Evolutionary conservation across 805 yeast genomes (phyloP), one percentile per base, ranked within the genome.

Genomic region (Metschnikowia picachoensis): DNA sequence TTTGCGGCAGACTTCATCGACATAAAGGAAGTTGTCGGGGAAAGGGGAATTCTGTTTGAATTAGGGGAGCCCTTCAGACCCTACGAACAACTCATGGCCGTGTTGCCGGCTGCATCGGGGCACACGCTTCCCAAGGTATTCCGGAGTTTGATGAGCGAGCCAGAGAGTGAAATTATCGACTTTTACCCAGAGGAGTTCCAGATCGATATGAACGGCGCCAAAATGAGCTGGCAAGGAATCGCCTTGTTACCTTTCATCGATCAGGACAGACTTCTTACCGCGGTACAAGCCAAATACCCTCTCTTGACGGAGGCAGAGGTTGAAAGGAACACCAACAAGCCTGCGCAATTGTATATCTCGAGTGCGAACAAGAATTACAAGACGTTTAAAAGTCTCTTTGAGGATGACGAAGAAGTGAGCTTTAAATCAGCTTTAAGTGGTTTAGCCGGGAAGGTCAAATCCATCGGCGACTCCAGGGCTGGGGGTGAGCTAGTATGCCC

Each of bases 181-280:
- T 91, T 90, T 55, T 91, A 91, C 59, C 98, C 98, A 0, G 87
- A 80, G 47, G 84, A 87, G 30, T 91, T 91, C 66, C 79, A 83
- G 38, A 84, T 91, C 53, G 98, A 91, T 66, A 89, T 91, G 96
- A 90, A 91, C 61, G 98, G 98, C 28, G 87, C 88, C 55, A 89
- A 87, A 55, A 85, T 86, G 88, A 75, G 92, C 41, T 91, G 98
- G 98, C 95, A 89, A 62, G 97, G 96, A 44, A 85, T 91, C 58
- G 91, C 95, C 0, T 67, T 91, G 35, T 68, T 91, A 45, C 97
- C 98, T 0, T 91, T 91, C 55, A 92, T 91, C 56, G 96, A 91
- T 58, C 96, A 88, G 57, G 65, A 65, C n/a, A 71, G 95, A 55
- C 70, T 91, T 37, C 64, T 91, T 43, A 68, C 72, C 14, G 83